These are phyloP conservation scores for Sphagnum tenellum DNA, from an alignment of 225 moss, liverwort and hornwort species.

Conservation along the genomic window DNA sequence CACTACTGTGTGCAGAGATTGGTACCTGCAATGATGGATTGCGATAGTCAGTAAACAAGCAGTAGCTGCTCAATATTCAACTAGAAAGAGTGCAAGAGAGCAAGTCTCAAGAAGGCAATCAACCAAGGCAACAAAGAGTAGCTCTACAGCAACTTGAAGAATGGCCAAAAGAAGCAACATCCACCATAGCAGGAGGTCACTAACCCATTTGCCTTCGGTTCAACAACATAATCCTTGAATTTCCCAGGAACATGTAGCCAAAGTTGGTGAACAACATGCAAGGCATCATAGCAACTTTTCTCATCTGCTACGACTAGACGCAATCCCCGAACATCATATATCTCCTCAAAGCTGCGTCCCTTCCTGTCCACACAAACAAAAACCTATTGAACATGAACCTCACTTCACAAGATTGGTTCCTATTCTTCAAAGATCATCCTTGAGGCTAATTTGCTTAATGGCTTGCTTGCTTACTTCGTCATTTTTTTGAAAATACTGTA, in stretches of 20 bases:
- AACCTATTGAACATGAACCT: too few species aligned
- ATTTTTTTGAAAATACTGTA: constrained; percentile 90
- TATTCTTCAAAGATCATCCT: too few species aligned
- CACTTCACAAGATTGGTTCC: too few species aligned
- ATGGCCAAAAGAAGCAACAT: too few species aligned
- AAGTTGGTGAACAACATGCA: constrained; percentile 64
- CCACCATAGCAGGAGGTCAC: background rate
- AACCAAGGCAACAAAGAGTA: too few species aligned
- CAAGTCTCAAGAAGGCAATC: too few species aligned
- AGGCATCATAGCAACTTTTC: constrained; percentile 62
- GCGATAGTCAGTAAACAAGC: too few species aligned
- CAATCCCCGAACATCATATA: constrained; percentile 78
- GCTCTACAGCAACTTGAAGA: too few species aligned
- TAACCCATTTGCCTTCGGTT: constrained; percentile 80
- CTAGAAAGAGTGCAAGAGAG: too few species aligned
- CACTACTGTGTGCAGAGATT: constrained; percentile 78
- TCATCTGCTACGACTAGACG: constrained; percentile 64
- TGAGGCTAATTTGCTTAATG: too few species aligned
- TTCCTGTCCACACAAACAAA: constrained; percentile 36
- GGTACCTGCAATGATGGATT: constrained; percentile 39
- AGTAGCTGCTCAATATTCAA: too few species aligned
- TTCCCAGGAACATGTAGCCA: constrained; percentile 69
- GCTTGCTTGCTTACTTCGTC: constrained; percentile 43
- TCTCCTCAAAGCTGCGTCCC: constrained; percentile 65
- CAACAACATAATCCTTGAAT: constrained; percentile 62